These are phyloP conservation scores for Suillus decipiens DNA, from an alignment of 768 basidiomycete genomes.

Conservation along the genomic window DNA sequence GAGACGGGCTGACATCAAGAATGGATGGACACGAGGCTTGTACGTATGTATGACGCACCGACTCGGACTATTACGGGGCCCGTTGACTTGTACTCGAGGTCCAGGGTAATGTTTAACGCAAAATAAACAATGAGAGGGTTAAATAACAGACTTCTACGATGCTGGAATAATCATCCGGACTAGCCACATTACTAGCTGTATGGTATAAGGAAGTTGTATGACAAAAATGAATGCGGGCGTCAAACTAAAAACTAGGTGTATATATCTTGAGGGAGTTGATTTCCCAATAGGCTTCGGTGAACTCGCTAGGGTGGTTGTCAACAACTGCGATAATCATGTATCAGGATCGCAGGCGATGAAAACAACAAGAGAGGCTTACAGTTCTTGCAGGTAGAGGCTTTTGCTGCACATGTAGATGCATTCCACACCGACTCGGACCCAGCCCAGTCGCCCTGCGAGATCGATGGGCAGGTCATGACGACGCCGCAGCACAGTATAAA, in stretches of 20 bases:
- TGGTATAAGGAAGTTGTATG: neutral
- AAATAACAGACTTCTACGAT: neutral
- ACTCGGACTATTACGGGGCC: too few species aligned
- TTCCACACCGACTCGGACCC: constrained; percentile 37
- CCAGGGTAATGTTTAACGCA: neutral
- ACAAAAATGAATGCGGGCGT: neutral
- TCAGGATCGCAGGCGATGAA: neutral
- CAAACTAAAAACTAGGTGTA: constrained; percentile 19
- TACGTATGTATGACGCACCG: neutral
- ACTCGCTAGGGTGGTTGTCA: constrained; percentile 56
- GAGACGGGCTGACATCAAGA: constrained; percentile 16
- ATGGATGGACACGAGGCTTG: constrained; percentile 6
- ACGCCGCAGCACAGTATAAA: neutral
- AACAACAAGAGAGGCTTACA: constrained; percentile 40
- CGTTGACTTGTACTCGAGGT: neutral
- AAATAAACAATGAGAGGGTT: neutral
- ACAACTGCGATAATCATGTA: constrained; percentile 43
- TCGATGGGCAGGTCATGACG: constrained; percentile 3
- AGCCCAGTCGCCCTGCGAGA: constrained; percentile 54
- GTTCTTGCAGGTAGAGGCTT: constrained; percentile 36
- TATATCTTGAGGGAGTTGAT: constrained; percentile 64
- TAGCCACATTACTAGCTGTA: neutral
- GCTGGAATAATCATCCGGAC: too few species aligned
- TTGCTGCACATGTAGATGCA: constrained; percentile 42
- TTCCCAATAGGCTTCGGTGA: constrained; percentile 69